Conservation (phyloP, 768 basidiomycete genomes). For the Calocybe indica region DNA sequence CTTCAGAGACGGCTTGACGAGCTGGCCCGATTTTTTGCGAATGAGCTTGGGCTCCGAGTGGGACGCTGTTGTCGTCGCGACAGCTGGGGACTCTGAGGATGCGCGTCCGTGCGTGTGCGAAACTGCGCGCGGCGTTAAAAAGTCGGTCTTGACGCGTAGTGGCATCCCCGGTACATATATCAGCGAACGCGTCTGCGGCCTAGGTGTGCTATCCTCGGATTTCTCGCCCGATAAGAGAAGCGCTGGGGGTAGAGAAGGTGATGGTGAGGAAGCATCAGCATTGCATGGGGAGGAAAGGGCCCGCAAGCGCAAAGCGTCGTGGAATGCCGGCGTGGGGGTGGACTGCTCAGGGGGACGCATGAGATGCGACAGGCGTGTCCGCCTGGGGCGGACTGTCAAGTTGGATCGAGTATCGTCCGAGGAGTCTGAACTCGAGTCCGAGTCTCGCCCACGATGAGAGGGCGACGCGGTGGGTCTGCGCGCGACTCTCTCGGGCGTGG, state of each 20-base stretch:
- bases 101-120: slow-evolving; percentile 25
- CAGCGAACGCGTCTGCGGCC: slow-evolving; percentile 21
- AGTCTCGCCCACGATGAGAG: too few relatives aligned
- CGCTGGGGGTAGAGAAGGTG: slow-evolving; percentile 6
- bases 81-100: slow-evolving; percentile 14
- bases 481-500: too few relatives aligned
- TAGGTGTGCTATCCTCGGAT: slow-evolving; percentile 22
- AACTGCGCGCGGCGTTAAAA: slow-evolving; percentile 17
- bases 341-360: slow-evolving; percentile 32
- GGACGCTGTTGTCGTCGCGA: slow-evolving; percentile 18
- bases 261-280: slow-evolving; percentile 6
- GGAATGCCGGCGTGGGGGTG: slow-evolving; percentile 33
- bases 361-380: neutral
- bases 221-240: slow-evolving; percentile 4
- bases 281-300: neutral
- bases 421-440: too few relatives aligned
- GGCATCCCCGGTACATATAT: slow-evolving; percentile 36
- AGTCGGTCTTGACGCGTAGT: slow-evolving; percentile 24
- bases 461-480: too few relatives aligned
- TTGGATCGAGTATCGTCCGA: too few relatives aligned
- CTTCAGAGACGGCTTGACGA: slow-evolving; percentile 89
- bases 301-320: neutral
- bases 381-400: too few relatives aligned
- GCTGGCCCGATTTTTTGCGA: slow-evolving; percentile 92
- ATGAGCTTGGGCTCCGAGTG: slow-evolving; percentile 41